Evolutionary conservation across 345 rosid genomes (phyloP).

Genomic region (Passiflora organensis): DNA sequence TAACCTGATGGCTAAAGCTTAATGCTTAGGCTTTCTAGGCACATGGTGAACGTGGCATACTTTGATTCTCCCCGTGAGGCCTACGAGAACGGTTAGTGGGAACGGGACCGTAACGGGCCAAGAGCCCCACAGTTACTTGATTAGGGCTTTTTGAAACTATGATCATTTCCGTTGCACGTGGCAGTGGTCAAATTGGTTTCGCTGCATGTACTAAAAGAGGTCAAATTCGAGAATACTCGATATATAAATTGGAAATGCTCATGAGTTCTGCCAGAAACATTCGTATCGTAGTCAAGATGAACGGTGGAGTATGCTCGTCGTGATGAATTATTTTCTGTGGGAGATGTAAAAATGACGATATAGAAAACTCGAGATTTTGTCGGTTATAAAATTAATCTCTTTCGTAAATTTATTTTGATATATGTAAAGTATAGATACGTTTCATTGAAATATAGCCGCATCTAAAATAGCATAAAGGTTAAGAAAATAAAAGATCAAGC

Average conservation of each 20-base stretch:
- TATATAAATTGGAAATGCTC: background rate
- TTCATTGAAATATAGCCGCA: constrained; percentile 1
- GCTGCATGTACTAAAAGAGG: constrained; percentile 6
- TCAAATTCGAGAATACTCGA: no score
- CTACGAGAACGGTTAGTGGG: background rate
- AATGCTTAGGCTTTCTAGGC: background rate
- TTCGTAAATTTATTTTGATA: no score
- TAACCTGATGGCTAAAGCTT: background rate
- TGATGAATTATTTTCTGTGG: no score
- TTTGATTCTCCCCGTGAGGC: background rate
- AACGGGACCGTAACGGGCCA: constrained; percentile 10
- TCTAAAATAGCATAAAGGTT: background rate
- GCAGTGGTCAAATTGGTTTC: constrained; percentile 7
- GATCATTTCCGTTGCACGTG: constrained; percentile 12
- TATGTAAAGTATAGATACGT: constrained; percentile 3
- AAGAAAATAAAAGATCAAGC: background rate
- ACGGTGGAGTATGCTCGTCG: no score
- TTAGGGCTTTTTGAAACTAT: constrained; percentile 1
- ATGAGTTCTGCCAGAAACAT: background rate
- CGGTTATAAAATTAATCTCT: no score
- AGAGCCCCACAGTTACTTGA: constrained; percentile 7
- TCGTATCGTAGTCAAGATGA: no score
- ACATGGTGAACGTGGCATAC: constrained; percentile 19
- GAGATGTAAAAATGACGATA: no score
- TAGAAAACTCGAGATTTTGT: background rate